Conservation (phyloP, 2,329 filamentous ascomycete genomes). For the Trematosphaeria pertusa region DNA sequence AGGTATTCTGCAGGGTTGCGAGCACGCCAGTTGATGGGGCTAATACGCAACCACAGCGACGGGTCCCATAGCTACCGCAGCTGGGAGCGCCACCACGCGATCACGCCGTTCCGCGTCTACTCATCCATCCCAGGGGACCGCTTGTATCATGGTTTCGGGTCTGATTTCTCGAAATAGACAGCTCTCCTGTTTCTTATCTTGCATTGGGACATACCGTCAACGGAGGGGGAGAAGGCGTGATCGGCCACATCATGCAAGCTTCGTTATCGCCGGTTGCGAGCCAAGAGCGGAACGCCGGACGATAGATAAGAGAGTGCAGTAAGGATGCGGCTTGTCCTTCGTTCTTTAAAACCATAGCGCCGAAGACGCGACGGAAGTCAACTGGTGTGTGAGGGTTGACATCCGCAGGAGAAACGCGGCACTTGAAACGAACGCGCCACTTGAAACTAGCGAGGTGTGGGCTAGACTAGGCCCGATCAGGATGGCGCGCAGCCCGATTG, state of each 20-base stretch:
- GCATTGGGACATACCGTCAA: conserved; percentile 36
- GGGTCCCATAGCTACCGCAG: too few species aligned
- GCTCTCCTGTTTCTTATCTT: too few species aligned
- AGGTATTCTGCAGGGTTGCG: too few species aligned
- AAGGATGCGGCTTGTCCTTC: not conserved
- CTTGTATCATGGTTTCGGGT: too few species aligned
- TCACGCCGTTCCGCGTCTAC: too few species aligned
- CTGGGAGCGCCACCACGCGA: too few species aligned
- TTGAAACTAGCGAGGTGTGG: not conserved
- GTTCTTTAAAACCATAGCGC: not conserved
- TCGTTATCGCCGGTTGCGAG: conserved; percentile 7
- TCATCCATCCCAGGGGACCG: too few species aligned
- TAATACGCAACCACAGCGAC: too few species aligned
- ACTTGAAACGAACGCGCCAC: not conserved
- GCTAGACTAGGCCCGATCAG: conserved; percentile 8
- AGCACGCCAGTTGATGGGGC: too few species aligned
- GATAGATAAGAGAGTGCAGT: not conserved
- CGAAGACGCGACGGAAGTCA: not conserved
- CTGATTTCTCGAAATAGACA: too few species aligned
- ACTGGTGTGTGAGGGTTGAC: not conserved
- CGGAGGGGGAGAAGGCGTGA: conserved; percentile 42
- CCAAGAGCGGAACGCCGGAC: not conserved
- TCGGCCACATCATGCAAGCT: conserved; percentile 18
- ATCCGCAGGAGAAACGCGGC: not conserved
- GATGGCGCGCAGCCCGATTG: conserved; percentile 25